Base-by-base conservation (phyloP, 768 basidiomycete genomes). In the Mycena venus region DNA sequence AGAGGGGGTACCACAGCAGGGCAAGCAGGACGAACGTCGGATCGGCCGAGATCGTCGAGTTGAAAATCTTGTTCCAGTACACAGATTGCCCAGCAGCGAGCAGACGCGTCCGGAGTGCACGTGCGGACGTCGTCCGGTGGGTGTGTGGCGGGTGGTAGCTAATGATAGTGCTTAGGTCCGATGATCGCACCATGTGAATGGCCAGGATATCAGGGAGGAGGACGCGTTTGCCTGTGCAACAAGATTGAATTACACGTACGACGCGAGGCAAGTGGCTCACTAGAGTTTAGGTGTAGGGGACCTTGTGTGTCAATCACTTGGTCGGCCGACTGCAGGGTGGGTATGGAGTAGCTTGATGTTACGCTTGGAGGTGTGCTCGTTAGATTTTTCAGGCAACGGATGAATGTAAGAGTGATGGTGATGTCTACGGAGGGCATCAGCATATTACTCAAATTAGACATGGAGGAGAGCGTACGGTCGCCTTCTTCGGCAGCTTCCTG, bases 1-100 rank as follows among this genome's bases (percentile, higher is more conserved):
- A 91, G 29, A 91, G 75, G 0, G 89, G 87, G 68, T 91, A 90
- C 91, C 91, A 92, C 31, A 91, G 79, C 6, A 88, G 0, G n/a
- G n/a, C n/a, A n/a, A n/a, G n/a, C n/a, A n/a, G n/a, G n/a, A n/a
- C n/a, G n/a, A n/a, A n/a, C n/a, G 90, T 92, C 10, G 90, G 89
- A 70, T 91, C 91, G 6, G 78, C 31, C 42, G 36, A 32, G 63
- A 83, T 61, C 64, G 84, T 82, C 10, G 80, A 79, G 17, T 74
- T 80, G 79, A 84, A 89, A 51, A 88, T 86, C 21, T 82, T 81
- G 60, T 82, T 83, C 88, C 88, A 89, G 74, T 89, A 88, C 4
- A 88, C 87, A 0, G 86, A 85, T 23, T 73, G 72, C 42, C 87
- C 86, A 0, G 83, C 84, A 21, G 84, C 79, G 19, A 80, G 78